These are phyloP conservation scores for Melastoma candidum DNA, from an alignment of 441 rosid genomes.

Conservation along the genomic window DNA sequence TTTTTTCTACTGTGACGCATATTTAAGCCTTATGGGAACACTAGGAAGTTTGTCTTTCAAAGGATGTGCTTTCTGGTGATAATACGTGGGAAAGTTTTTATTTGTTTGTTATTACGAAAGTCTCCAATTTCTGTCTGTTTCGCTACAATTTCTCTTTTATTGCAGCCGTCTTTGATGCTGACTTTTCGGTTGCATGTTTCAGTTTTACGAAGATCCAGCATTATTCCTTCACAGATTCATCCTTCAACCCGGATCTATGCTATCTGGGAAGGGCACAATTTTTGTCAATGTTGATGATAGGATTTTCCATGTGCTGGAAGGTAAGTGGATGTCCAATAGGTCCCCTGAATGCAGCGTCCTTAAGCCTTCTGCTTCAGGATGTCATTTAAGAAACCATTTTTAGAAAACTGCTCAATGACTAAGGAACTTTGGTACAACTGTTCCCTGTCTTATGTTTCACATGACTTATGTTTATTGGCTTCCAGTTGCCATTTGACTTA, in stretches of 20 bases:
- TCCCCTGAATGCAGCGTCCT: neutral
- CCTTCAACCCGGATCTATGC: slow-evolving; percentile 58
- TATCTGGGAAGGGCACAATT: slow-evolving; percentile 65
- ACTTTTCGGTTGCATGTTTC: slow-evolving; percentile 21
- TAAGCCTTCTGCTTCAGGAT: too few relatives aligned
- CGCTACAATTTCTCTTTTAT: neutral
- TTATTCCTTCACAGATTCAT: slow-evolving; percentile 54
- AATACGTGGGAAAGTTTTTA: neutral
- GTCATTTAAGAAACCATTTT: too few relatives aligned
- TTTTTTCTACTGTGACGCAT: too few relatives aligned
- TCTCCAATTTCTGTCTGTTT: slow-evolving; percentile 3
- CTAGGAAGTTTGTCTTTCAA: too few relatives aligned
- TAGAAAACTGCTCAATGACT: too few relatives aligned
- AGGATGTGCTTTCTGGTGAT: too few relatives aligned
- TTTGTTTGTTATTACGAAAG: neutral
- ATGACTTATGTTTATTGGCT: neutral
- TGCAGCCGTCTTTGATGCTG: slow-evolving; percentile 1
- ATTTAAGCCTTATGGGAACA: too few relatives aligned
- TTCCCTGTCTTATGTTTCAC: neutral
- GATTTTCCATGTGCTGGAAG: slow-evolving; percentile 56
- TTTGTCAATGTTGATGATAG: slow-evolving; percentile 55
- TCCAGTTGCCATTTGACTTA: too few relatives aligned
- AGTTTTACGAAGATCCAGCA: slow-evolving; percentile 74
- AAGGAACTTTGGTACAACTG: neutral
- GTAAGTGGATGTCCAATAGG: slow-evolving; percentile 23